Percentiles rank a stretch among this genome's conserved stretches.
phyloP scores from a whole-genome alignment of 768 basidiomycete genomes.

The Holtermannia corniformis region DNA sequence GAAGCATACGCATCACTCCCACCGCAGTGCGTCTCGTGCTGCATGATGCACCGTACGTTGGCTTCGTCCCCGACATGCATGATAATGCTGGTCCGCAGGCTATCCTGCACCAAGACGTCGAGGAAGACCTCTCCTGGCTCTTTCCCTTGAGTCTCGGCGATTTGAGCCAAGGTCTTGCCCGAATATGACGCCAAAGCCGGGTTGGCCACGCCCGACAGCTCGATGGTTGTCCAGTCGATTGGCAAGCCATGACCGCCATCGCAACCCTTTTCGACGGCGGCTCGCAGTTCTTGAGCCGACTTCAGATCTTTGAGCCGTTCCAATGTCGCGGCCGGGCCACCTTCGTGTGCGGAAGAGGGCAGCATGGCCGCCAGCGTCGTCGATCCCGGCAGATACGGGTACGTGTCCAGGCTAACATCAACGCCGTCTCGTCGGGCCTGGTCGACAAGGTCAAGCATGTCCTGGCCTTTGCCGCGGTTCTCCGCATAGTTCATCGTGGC shows the following conservation, averaged over 20 bases:
- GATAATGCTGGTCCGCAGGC: slow-evolving; percentile 29
- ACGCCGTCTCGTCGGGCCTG: slow-evolving; percentile 16
- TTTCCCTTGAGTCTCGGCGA: slow-evolving; percentile 4
- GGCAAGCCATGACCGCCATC: slow-evolving; percentile 39
- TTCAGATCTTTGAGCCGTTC: slow-evolving; percentile 18
- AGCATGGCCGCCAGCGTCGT: slow-evolving; percentile 34
- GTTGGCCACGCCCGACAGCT: slow-evolving; percentile 22
- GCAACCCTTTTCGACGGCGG: slow-evolving; percentile 31
- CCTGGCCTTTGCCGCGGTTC: slow-evolving; percentile 29
- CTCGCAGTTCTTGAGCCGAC: slow-evolving; percentile 25
- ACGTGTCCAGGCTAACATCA: slow-evolving; percentile 35
- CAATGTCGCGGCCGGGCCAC: slow-evolving; percentile 28
- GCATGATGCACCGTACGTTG: slow-evolving; percentile 35
- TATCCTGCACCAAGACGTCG: slow-evolving; percentile 29
- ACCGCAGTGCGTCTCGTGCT: slow-evolving; percentile 28
- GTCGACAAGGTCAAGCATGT: slow-evolving; percentile 30
- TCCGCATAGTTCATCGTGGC: slow-evolving; percentile 38
- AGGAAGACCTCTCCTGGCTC: slow-evolving; percentile 28
- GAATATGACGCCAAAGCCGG: slow-evolving; percentile 14
- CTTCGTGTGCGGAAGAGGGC: slow-evolving; percentile 33
- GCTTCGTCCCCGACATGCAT: slow-evolving; percentile 39
- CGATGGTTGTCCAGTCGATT: slow-evolving; percentile 31
- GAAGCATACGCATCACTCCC: slow-evolving; percentile 38
- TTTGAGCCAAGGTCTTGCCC: slow-evolving; percentile 15
- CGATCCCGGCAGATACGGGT: slow-evolving; percentile 36